These are phyloP conservation scores for Aspergillus caelatus DNA, from an alignment of 2,329 filamentous ascomycete genomes.

Conservation along the genomic window DNA sequence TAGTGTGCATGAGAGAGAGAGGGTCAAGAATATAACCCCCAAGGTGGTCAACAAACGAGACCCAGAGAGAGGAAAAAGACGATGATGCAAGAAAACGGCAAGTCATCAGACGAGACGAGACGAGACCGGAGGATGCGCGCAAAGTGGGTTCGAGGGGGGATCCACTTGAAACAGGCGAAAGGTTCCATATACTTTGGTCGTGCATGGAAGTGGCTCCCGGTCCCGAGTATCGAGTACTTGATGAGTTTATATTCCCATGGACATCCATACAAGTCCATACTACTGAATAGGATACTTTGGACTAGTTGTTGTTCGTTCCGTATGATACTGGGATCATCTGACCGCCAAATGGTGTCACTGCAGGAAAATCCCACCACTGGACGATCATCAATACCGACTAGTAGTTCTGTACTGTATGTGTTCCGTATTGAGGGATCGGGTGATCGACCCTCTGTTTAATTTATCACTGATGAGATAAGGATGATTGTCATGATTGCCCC, in stretches of 20 bases:
- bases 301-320: neutral
- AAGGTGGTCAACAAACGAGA: neutral
- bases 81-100: conserved; percentile 3
- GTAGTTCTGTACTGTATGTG: neutral
- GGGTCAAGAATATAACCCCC: neutral
- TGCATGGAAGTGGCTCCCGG: neutral
- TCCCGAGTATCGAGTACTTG: neutral
- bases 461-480: conserved; percentile 4
- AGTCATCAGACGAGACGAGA: conserved; percentile 1
- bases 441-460: neutral
- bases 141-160: neutral
- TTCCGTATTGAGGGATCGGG: conserved; percentile 4
- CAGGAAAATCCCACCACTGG: neutral
- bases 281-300: neutral
- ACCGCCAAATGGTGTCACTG: conserved; percentile 3
- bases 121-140: neutral
- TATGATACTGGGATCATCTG: neutral
- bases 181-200: neutral
- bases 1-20: neutral
- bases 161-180: neutral
- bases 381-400: neutral
- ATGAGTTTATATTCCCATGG: neutral
- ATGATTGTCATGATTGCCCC: neutral
- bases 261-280: too few species aligned
- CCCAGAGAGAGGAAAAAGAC: neutral